phyloP scores from a whole-genome alignment of 371 early-diverging fungal species.

The Smittium culicis region DNA sequence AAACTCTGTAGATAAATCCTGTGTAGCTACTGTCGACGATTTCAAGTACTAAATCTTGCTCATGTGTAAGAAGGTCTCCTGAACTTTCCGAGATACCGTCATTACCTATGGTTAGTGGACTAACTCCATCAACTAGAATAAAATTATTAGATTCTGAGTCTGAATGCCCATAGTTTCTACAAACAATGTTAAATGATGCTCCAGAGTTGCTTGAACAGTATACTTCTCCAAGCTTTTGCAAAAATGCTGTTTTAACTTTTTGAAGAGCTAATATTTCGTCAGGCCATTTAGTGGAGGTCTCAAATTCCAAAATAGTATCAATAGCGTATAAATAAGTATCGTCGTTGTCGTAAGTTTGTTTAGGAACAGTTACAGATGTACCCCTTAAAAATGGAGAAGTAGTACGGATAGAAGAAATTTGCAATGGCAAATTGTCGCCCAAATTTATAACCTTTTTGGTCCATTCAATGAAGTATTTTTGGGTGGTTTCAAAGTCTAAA shows the following conservation, averaged over 20 bases:
- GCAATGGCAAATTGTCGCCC: conserved; percentile 58
- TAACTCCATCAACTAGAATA: neutral
- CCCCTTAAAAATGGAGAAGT: conserved; percentile 54
- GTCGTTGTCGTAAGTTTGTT: conserved; percentile 34
- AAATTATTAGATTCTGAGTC: neutral
- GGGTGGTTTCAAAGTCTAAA: conserved; percentile 43
- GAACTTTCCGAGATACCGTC: neutral
- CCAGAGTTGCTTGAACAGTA: conserved; percentile 17
- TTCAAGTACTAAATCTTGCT: conserved; percentile 13
- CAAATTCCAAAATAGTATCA: conserved; percentile 70
- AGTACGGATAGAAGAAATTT: conserved; percentile 53
- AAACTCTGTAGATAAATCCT: conserved; percentile 2
- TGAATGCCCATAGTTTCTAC: conserved; percentile 17
- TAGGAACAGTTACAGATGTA: conserved; percentile 54
- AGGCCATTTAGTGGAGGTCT: conserved; percentile 76
- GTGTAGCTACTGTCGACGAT: conserved; percentile 2
- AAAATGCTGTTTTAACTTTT: conserved; percentile 77
- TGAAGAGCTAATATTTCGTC: conserved; percentile 71
- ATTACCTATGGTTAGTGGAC: neutral
- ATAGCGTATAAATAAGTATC: conserved; percentile 53
- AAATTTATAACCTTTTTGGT: conserved; percentile 46
- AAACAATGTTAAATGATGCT: conserved; percentile 13
- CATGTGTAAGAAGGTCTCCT: conserved; percentile 19
- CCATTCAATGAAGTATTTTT: conserved; percentile 49
- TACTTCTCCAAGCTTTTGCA: conserved; percentile 21